phyloP scores from a whole-genome alignment of 352 stramenopile genomes.

The Phytopythium aichiense region DNA sequence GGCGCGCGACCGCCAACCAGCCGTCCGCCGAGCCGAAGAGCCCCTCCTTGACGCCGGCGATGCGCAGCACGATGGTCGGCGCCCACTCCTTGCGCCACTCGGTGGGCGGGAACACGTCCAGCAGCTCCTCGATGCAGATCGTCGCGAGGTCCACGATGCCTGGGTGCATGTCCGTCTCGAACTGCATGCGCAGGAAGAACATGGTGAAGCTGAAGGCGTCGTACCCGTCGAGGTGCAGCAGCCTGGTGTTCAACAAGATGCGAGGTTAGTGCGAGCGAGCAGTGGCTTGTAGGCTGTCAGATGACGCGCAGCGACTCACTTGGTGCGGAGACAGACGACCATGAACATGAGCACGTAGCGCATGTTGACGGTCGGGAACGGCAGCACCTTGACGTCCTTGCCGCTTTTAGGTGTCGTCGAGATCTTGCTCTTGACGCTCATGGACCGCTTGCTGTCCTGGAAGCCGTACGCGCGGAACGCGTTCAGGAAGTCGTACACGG shows the following conservation, averaged over 20 bases:
- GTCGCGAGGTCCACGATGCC: conserved; percentile 74
- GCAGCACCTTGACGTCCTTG: conserved; percentile 18
- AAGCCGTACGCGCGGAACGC: conserved; percentile 78
- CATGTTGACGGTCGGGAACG: conserved; percentile 82
- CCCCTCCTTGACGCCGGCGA: conserved; percentile 68
- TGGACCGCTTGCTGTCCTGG: conserved; percentile 78
- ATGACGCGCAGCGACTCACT: conserved; percentile 16
- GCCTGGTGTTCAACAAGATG: conserved; percentile 10
- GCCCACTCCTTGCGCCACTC: conserved; percentile 80
- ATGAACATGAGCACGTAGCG: conserved; percentile 74
- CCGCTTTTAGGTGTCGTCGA: conserved; percentile 23
- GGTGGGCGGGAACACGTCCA: conserved; percentile 60
- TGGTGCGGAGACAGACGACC: conserved; percentile 64
- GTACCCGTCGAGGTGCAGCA: conserved; percentile 60
- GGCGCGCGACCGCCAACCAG: conserved; percentile 70
- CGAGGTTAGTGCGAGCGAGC: not conserved
- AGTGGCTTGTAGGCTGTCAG: not conserved
- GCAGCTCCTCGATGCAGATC: conserved; percentile 74
- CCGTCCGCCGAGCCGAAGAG: conserved; percentile 72
- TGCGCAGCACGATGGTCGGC: conserved; percentile 69
- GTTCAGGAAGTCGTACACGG: conserved; percentile 73
- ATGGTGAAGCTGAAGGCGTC: conserved; percentile 83
- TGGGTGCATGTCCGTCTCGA: conserved; percentile 67
- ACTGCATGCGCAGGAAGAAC: conserved; percentile 87
- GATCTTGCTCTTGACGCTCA: conserved; percentile 81